Evolutionary conservation across 129 eudicot species (phyloP).

Genomic region (Ambrosia artemisiifolia): DNA sequence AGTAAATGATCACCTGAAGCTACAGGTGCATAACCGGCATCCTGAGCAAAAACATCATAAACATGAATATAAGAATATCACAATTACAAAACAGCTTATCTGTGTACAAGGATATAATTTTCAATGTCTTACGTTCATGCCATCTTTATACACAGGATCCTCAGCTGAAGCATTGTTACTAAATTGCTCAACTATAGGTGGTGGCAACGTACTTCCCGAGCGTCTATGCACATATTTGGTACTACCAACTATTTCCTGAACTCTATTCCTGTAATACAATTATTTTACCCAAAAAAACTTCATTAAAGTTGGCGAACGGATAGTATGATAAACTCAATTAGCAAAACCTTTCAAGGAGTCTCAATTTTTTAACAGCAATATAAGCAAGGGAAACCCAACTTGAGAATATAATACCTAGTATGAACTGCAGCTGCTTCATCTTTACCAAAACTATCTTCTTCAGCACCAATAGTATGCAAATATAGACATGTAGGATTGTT

Average conservation of each 20-base stretch:
- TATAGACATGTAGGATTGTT: conserved; percentile 77
- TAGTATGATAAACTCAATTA: not conserved
- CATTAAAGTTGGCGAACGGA: not conserved
- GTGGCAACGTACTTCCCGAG: conserved; percentile 34
- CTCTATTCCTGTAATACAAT: conserved; percentile 28
- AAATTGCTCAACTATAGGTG: conserved; percentile 29
- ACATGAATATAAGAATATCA: not conserved
- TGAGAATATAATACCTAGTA: conserved; percentile 55
- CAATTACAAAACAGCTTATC: conserved; percentile 1
- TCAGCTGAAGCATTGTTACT: conserved; percentile 27
- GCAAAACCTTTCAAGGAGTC: not conserved
- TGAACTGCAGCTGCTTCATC: conserved; percentile 92
- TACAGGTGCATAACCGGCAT: conserved; percentile 27
- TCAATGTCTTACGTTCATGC: conserved; percentile 37
- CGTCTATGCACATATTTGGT: conserved; percentile 33
- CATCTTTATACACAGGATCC: conserved; percentile 33
- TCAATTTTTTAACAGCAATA: not conserved
- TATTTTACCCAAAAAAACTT: conserved; percentile 9
- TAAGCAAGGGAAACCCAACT: not conserved
- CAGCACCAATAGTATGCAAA: conserved; percentile 79
- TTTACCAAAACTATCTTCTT: conserved; percentile 87
- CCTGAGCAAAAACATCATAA: conserved; percentile 41
- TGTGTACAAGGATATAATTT: conserved; percentile 7
- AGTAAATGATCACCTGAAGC: conserved; percentile 32
- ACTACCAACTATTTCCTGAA: conserved; percentile 36